Conservation (phyloP, 2,329 filamentous ascomycete species). For the Magnaporthiopsis rhizophila region DNA sequence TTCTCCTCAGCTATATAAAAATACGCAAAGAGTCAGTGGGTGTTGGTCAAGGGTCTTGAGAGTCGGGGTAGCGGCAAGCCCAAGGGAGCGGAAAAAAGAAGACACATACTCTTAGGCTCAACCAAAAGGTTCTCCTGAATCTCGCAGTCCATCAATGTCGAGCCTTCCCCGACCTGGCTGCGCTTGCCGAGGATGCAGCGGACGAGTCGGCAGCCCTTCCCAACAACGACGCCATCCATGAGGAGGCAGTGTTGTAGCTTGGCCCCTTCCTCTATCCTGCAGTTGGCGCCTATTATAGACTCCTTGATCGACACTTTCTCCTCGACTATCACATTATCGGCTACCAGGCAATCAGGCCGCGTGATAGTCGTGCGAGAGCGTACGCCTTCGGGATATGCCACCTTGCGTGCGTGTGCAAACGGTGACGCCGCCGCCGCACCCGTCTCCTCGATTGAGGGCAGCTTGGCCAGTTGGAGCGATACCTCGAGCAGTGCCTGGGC, state of each 20-base stretch:
- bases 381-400: conserved; percentile 76
- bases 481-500: conserved; percentile 71
- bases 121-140: conserved; percentile 84
- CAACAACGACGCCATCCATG: conserved; percentile 86
- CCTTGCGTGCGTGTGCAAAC: conserved; percentile 70
- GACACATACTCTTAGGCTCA: conserved; percentile 62
- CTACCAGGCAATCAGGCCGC: conserved; percentile 72
- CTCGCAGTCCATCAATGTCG: conserved; percentile 79
- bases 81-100: not conserved
- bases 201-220: conserved; percentile 75
- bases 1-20: conserved; percentile 53
- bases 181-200: conserved; percentile 80
- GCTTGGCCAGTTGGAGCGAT: conserved; percentile 79
- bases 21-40: conserved; percentile 2
- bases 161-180: conserved; percentile 74
- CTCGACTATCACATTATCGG: conserved; percentile 80
- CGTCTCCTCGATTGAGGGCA: conserved; percentile 61
- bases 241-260: conserved; percentile 80
- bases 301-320: conserved; percentile 91
- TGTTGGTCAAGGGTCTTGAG: not conserved
- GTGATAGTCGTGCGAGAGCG: conserved; percentile 76
- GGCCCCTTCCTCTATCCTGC: conserved; percentile 77
- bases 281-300: conserved; percentile 78
- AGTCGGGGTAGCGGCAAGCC: not conserved
- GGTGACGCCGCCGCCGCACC: conserved; percentile 53